Percentiles rank a stretch among this genome's conserved stretches.
phyloP scores from a whole-genome alignment of 129 eudicot genomes.

The Lactuca sativa region DNA sequence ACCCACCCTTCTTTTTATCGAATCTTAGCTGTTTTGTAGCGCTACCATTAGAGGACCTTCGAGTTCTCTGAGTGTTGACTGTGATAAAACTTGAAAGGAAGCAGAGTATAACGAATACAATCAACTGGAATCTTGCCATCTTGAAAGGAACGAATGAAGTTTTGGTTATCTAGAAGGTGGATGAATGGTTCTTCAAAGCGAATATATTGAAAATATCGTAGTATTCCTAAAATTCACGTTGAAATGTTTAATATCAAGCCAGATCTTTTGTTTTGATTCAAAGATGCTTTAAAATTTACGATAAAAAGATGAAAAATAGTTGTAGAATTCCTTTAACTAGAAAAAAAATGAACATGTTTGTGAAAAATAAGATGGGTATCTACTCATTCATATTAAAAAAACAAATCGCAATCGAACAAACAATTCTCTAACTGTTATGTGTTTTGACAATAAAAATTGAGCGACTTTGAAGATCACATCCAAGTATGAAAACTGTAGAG shows the following conservation, averaged over 20 bases:
- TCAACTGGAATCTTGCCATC: slow-evolving; percentile 12
- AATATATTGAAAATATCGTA: not conserved
- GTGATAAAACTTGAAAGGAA: not conserved
- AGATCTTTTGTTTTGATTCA: not conserved
- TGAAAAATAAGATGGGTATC: not conserved
- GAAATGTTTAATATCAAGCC: slow-evolving; percentile 9
- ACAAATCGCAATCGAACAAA: not conserved
- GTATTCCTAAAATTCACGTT: not conserved
- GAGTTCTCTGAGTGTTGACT: not conserved
- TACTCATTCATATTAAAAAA: not conserved
- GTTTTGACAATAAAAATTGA: not conserved
- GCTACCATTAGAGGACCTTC: not conserved
- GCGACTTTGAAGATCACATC: not conserved
- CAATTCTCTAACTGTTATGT: not conserved
- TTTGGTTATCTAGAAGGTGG: slow-evolving; percentile 1
- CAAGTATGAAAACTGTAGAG: slow-evolving; percentile 2
- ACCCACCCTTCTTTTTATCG: slow-evolving; percentile 51
- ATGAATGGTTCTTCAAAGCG: slow-evolving; percentile 11
- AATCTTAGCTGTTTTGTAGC: slow-evolving; percentile 44
- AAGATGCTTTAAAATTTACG: not conserved
- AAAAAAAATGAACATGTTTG: not conserved
- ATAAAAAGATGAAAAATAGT: not conserved
- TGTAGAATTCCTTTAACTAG: not conserved
- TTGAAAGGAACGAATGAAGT: not conserved
- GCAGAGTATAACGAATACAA: slow-evolving; percentile 16